phyloP scores from a whole-genome alignment of 345 rosid species.

The Geranium rotundifolium region DNA sequence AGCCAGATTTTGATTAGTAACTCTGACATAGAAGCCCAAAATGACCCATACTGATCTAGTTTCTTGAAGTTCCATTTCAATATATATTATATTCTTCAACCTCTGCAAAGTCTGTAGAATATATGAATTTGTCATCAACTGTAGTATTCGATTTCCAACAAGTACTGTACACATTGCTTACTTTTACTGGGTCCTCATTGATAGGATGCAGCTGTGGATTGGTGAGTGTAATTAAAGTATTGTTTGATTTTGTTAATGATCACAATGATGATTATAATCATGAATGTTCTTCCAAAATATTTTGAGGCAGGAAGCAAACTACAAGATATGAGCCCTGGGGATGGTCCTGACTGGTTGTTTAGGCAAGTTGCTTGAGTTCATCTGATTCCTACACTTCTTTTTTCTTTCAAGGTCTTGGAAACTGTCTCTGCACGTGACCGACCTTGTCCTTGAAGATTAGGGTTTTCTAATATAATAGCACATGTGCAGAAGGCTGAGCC shows the following conservation, averaged over 20 bases:
- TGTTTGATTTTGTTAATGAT: not conserved
- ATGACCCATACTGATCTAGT: not conserved
- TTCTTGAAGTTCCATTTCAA: not conserved
- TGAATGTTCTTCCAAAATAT: not conserved
- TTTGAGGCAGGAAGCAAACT: not conserved
- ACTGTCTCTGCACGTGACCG: slow-evolving; percentile 19
- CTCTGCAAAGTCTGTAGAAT: not conserved
- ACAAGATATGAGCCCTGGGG: not conserved
- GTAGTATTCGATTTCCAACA: too few relatives aligned
- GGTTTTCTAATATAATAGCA: slow-evolving; percentile 3
- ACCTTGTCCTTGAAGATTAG: slow-evolving; percentile 3
- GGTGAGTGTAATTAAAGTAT: not conserved
- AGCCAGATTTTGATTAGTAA: not conserved
- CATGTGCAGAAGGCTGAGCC: slow-evolving; percentile 10
- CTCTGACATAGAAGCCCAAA: not conserved
- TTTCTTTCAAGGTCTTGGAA: not conserved
- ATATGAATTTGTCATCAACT: too few relatives aligned
- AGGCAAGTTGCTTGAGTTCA: not conserved
- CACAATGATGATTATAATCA: not conserved
- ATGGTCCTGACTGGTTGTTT: not conserved
- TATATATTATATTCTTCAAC: not conserved
- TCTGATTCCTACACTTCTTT: not conserved
- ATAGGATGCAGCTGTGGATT: not conserved
- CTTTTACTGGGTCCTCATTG: not conserved
- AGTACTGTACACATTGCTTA: not conserved